Evolutionary conservation across 2,329 filamentous ascomycete genomes (phyloP).

Genomic region (Didymella arachidicola): DNA sequence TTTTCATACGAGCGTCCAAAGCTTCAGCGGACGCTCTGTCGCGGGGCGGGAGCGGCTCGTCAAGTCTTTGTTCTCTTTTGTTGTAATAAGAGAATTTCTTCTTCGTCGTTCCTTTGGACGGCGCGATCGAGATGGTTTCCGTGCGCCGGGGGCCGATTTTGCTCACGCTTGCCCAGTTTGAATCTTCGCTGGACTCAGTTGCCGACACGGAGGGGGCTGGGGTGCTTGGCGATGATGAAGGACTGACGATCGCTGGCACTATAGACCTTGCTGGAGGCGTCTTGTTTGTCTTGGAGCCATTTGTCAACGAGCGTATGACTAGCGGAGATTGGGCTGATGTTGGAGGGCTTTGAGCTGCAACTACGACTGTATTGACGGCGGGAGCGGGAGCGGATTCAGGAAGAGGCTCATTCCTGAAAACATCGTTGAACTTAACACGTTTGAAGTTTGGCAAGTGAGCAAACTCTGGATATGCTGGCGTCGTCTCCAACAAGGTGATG

Average conservation of each 20-base stretch:
- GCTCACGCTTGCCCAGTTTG: slow-evolving; percentile 52
- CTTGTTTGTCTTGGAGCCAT: slow-evolving; percentile 24
- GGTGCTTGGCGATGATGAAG: slow-evolving; percentile 34
- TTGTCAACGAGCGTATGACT: slow-evolving; percentile 23
- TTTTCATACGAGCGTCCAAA: slow-evolving; percentile 44
- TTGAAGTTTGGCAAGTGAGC: slow-evolving; percentile 51
- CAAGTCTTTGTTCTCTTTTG: slow-evolving; percentile 53
- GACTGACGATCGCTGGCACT: slow-evolving; percentile 20
- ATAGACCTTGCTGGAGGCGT: slow-evolving; percentile 26
- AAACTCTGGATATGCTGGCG: slow-evolving; percentile 54
- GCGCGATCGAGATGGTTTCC: slow-evolving; percentile 52
- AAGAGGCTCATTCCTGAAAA: slow-evolving; percentile 55
- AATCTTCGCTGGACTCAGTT: slow-evolving; percentile 27
- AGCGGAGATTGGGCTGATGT: slow-evolving; percentile 22
- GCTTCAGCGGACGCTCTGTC: slow-evolving; percentile 35
- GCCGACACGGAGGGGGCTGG: slow-evolving; percentile 31
- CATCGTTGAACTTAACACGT: slow-evolving; percentile 48
- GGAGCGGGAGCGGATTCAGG: slow-evolving; percentile 38
- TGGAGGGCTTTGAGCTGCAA: slow-evolving; percentile 8
- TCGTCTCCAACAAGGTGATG: slow-evolving; percentile 57
- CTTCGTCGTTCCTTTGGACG: slow-evolving; percentile 33
- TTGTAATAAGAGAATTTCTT: slow-evolving; percentile 54
- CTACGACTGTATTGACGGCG: slow-evolving; percentile 18
- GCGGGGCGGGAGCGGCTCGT: slow-evolving; percentile 47
- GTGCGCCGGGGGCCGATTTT: slow-evolving; percentile 41